Evolutionary conservation across 2,329 filamentous ascomycete genomes (phyloP).

Genomic region (Penicillium oxalicum): DNA sequence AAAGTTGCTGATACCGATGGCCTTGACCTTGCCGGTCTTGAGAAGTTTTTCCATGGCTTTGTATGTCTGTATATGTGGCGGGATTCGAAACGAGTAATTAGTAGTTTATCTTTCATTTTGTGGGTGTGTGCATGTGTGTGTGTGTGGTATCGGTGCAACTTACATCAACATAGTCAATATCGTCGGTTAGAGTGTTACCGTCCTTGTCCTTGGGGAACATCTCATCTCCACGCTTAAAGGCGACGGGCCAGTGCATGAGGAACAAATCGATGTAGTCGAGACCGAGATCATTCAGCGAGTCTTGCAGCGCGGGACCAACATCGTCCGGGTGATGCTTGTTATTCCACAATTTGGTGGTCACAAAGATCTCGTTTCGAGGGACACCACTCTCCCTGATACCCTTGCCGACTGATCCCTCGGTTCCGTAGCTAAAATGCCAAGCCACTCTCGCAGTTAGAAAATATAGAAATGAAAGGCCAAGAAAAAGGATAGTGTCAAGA

Average conservation of each 20-base stretch:
- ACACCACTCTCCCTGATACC: slow-evolving; percentile 58
- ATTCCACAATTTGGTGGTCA: slow-evolving; percentile 61
- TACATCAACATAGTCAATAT: slow-evolving; percentile 39
- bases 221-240: slow-evolving; percentile 36
- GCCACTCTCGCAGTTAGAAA: neutral
- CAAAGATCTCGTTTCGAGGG: slow-evolving; percentile 57
- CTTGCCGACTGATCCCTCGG: slow-evolving; percentile 57
- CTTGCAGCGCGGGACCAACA: slow-evolving; percentile 54
- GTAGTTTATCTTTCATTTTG: no score
- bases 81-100: no score
- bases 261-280: slow-evolving; percentile 63
- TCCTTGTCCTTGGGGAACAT: slow-evolving; percentile 36
- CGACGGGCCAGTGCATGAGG: slow-evolving; percentile 60
- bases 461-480: no score
- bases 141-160: neutral
- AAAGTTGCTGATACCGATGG: slow-evolving; percentile 46
- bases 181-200: slow-evolving; percentile 33
- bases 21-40: slow-evolving; percentile 32
- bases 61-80: slow-evolving; percentile 29
- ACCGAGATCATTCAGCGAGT: slow-evolving; percentile 55
- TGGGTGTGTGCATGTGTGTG: no score
- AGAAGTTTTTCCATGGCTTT: slow-evolving; percentile 38
- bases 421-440: slow-evolving; percentile 45
- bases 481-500: no score
- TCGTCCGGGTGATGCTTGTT: slow-evolving; percentile 54